These are phyloP conservation scores for Naegleria gruberi DNA, from an alignment of 208 protist genomes.

Conservation along the genomic window DNA sequence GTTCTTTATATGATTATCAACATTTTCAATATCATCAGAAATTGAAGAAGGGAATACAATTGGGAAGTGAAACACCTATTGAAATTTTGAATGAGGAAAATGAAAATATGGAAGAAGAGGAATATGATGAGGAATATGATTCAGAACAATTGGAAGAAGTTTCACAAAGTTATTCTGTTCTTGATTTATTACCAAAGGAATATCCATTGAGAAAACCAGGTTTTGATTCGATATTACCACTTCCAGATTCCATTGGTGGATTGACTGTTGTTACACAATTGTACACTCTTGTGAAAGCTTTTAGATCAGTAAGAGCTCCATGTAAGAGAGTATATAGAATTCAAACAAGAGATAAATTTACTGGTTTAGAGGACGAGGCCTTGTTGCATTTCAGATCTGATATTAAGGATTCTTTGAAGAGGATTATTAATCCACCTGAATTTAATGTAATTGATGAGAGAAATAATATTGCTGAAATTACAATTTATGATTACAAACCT, in stretches of 20 bases:
- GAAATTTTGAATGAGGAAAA: background rate
- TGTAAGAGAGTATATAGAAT: background rate
- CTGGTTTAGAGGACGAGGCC: background rate
- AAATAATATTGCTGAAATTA: background rate
- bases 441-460: background rate
- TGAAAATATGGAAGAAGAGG: background rate
- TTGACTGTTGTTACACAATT: background rate
- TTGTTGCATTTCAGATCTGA: background rate
- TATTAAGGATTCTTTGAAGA: slow-evolving; percentile 1
- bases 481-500: slow-evolving; percentile 8
- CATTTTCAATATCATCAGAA: background rate
- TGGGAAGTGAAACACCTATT: background rate
- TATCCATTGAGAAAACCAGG: background rate
- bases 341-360: background rate
- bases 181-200: background rate
- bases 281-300: background rate
- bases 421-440: background rate
- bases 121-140: background rate
- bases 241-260: background rate
- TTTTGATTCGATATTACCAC: background rate
- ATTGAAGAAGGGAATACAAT: background rate
- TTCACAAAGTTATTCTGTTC: background rate
- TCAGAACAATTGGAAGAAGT: background rate
- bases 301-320: background rate
- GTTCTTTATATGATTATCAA: background rate